Evolutionary conservation across 2,329 filamentous ascomycete genomes (phyloP), one percentile per base, ranked within the genome.

Genomic region (Colletotrichum incanum): DNA sequence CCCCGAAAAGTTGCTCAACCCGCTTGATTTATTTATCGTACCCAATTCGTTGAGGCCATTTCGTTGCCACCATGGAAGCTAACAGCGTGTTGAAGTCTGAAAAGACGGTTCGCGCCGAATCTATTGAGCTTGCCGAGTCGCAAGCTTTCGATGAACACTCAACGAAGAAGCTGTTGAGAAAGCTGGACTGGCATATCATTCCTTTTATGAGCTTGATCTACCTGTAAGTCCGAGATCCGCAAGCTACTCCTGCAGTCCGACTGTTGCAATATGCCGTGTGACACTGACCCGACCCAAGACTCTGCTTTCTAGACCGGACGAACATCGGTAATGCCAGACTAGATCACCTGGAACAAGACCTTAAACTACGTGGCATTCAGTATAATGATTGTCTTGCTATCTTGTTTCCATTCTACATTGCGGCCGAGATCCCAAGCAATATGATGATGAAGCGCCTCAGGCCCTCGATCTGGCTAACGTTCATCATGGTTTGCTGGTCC

Each of bases 191-290:
- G 81, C 80, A 82, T 73, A 82, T 90, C 39, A 86, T 90, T 47
- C 88, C 88, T 2, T 86, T 89, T 77, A 83, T 89, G 71, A 83
- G 86, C 4, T 74, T 89, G 4, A 82, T 90, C 31, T 89, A 89
- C 74, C 78, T 90, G 79, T 83, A 70, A 71, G 80, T 74, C 59
- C 11, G n/a, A 9, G 20, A 37, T 20, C 16, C 20, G 18, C 34
- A 34, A 34, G 28, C 18, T 26, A 18, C 37, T 55, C 11, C 18
- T 11, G 8, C 56, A 31, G 50, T 52, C 58, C 60, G 47, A 82
- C 81, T 5, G 80, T 82, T 86, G 37, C 82, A 84, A 2, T 78
- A 76, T 66, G 84, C 86, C 72, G 84, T 86, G 80, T 49, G 65
- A 82, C 50, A 73, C 75, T 67, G 79, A 81, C 80, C 77, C 77